Evolutionary conservation across 2,329 filamentous ascomycete genomes (phyloP), one percentile per base, ranked within the genome.

Genomic region (Atkinsonella texensis): DNA sequence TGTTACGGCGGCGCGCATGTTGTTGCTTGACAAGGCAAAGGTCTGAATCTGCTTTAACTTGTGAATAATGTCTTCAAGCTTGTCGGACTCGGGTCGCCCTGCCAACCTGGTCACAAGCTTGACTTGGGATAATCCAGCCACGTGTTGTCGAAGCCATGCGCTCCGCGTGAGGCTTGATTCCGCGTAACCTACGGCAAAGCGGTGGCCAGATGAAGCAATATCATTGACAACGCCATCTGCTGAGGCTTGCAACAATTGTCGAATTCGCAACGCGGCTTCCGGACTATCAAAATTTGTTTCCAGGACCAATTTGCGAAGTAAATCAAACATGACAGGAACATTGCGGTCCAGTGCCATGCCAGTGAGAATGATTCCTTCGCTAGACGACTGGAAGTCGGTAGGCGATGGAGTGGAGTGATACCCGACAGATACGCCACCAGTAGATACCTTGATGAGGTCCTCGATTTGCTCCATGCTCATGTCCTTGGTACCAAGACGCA

Each of bases 381-480:
- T 82, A 9, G 83, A 85, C 28, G 77, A 73, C 32, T 78, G 75
- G 51, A 87, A 81, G 57, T 91, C 80, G 1, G 76, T 77, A 0
- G 91, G 88, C 2, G 83, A 89, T 0, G 90, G 80, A 0, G 85
- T 83, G n/a, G 85, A 80, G 68, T 94, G 87, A 59, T 95, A 90
- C 1, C 85, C 83, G 15, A 94, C 83, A 2, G 84, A 87, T 39
- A 98, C 80, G 10, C 93, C 93, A 18, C 93, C 93, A 1, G 93
- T 97, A 71, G 94, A 95, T 32, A 97, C 77, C 67, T 97, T 97
- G 66, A 98, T 96, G 51, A 90, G 70, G 62, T 97, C 93, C 67
- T 98, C 93, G 49, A 97, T 79, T 66, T 96, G 84, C 66, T 96
- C 93, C 85, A 95, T 96, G 0, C 83, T 83, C 75, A 87, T 87